Evolutionary conservation across 768 basidiomycete genomes (phyloP).

Genomic region (Russula emetica): DNA sequence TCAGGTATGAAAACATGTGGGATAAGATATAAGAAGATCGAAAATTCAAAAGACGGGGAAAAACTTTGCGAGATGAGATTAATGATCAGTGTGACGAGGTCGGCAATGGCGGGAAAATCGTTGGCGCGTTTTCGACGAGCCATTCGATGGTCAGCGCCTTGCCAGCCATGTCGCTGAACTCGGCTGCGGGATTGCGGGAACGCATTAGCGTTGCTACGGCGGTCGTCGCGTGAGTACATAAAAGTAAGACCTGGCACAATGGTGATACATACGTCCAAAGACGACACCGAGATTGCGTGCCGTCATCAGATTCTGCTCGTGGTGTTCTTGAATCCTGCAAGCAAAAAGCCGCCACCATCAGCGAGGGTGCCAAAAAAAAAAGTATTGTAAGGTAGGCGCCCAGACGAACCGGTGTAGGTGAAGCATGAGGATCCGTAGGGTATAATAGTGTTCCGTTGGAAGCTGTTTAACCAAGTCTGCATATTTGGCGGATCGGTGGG

Average conservation of each 20-base stretch:
- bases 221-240: conserved; percentile 9
- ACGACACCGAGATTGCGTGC: conserved; percentile 95
- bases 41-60: neutral
- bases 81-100: conserved; percentile 6
- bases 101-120: conserved; percentile 39
- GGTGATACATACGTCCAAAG: conserved; percentile 80
- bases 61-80: too few relatives aligned
- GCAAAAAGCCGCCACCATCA: conserved; percentile 6
- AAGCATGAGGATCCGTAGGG: conserved; percentile 73
- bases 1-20: conserved; percentile 13
- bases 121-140: conserved; percentile 84
- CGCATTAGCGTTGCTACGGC: conserved; percentile 85
- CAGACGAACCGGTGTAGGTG: conserved; percentile 74
- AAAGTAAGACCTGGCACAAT: neutral
- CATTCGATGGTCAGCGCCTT: conserved; percentile 92
- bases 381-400: conserved; percentile 4
- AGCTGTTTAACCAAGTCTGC: conserved; percentile 68
- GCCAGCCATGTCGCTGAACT: conserved; percentile 97
- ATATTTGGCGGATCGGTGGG: conserved; percentile 55
- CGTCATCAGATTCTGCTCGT: conserved; percentile 84
- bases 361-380: conserved; percentile 1
- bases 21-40: conserved; percentile 13
- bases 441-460: conserved; percentile 85
- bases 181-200: conserved; percentile 77
- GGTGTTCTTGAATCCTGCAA: conserved; percentile 56